Percentiles rank a stretch among this genome's conserved stretches.
phyloP scores from a whole-genome alignment of 495 filamentous ascomycete species.

The Annulohypoxylon stygium region DNA sequence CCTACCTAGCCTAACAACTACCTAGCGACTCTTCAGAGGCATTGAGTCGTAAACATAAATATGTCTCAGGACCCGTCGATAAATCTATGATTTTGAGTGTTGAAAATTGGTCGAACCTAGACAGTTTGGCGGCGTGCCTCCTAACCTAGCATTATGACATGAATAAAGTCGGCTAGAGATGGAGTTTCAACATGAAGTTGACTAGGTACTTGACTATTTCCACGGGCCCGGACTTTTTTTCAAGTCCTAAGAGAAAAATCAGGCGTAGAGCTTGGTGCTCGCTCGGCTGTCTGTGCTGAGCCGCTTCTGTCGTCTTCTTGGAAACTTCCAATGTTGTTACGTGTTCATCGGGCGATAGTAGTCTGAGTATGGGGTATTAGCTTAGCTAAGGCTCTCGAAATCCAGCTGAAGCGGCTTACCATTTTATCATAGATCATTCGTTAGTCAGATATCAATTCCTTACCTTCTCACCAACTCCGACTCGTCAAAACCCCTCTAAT shows the following conservation, averaged over 20 bases:
- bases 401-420: background rate
- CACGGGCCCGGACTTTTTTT: background rate
- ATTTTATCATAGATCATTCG: slow-evolving; percentile 1
- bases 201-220: background rate
- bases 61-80: background rate
- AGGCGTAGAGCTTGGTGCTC: background rate
- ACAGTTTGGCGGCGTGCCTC: background rate
- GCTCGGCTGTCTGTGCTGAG: slow-evolving; percentile 1
- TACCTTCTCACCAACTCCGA: background rate
- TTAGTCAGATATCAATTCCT: slow-evolving; percentile 7
- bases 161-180: background rate
- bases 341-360: slow-evolving; percentile 7
- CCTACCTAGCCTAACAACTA: background rate
- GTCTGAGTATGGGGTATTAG: slow-evolving; percentile 13
- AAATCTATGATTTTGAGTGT: background rate
- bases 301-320: slow-evolving; percentile 4
- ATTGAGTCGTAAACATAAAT: background rate
- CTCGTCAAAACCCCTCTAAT: background rate
- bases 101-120: background rate
- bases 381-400: background rate
- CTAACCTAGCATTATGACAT: background rate
- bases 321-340: background rate
- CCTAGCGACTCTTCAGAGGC: background rate
- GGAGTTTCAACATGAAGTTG: too few species aligned
- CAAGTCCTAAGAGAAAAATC: background rate